A percentile compares a stretch with the other conserved stretches of the same genome.
Evolutionary conservation across 2,329 filamentous ascomycete genomes (phyloP).

Genomic region (Claviceps pusilla): DNA sequence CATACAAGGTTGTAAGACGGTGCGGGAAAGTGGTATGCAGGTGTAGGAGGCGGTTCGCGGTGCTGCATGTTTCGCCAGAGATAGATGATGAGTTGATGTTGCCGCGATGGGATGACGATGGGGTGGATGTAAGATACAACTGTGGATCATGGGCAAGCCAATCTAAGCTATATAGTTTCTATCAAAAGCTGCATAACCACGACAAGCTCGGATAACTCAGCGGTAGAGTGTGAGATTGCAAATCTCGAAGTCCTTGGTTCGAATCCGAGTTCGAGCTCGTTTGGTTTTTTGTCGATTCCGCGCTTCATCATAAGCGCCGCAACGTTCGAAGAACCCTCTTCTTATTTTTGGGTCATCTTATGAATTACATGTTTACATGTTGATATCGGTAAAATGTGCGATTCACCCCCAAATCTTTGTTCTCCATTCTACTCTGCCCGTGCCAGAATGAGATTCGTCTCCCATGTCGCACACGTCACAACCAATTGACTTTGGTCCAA

Average conservation of each 20-base stretch:
- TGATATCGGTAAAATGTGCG: too few relatives aligned
- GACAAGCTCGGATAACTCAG: not conserved
- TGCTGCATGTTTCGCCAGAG: not conserved
- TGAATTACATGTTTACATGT: too few relatives aligned
- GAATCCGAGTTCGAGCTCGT: not conserved
- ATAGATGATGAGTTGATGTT: not conserved
- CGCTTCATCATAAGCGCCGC: too few relatives aligned
- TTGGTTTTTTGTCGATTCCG: not conserved
- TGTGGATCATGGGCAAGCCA: too few relatives aligned
- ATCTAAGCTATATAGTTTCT: too few relatives aligned
- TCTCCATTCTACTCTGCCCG: too few relatives aligned
- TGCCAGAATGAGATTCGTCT: too few relatives aligned
- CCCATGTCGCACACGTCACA: not conserved
- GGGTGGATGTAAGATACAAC: too few relatives aligned
- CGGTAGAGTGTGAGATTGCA: slow-evolving; percentile 4
- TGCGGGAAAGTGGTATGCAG: not conserved
- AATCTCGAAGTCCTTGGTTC: slow-evolving; percentile 2
- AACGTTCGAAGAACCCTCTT: too few relatives aligned
- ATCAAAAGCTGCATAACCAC: not conserved
- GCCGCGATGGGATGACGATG: not conserved
- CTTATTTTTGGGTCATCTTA: too few relatives aligned
- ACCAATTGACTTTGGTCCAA: not conserved
- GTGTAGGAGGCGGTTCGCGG: not conserved
- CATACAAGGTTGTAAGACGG: not conserved
- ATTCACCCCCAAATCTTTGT: too few relatives aligned